Evolutionary conservation across 768 basidiomycete species (phyloP).

Genomic region (Lactarius sp.): DNA sequence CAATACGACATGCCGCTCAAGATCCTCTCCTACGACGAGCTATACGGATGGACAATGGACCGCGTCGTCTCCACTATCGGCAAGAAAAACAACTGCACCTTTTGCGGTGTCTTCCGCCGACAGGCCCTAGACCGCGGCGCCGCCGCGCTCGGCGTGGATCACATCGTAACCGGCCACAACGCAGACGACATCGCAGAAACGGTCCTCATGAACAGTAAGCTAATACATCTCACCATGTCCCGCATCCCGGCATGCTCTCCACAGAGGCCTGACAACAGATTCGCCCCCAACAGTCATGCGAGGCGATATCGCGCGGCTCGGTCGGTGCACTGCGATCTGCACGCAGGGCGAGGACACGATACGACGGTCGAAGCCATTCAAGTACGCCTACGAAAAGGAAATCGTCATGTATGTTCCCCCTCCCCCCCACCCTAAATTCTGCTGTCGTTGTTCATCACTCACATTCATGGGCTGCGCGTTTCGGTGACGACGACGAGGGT

Average conservation of each 20-base stretch:
- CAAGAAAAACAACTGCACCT: slow-evolving; percentile 97
- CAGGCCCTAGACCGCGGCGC: slow-evolving; percentile 97
- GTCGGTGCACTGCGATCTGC: slow-evolving; percentile 90
- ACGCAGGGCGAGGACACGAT: slow-evolving; percentile 97
- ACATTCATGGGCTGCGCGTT: neutral
- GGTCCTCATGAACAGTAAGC: slow-evolving; percentile 95
- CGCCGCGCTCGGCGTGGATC: slow-evolving; percentile 81
- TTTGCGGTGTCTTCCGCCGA: slow-evolving; percentile 95
- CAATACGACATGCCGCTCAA: slow-evolving; percentile 95
- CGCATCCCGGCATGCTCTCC: neutral
- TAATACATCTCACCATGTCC: neutral
- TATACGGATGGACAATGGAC: slow-evolving; percentile 99
- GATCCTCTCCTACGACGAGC: slow-evolving; percentile 91
- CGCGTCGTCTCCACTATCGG: slow-evolving; percentile 91
- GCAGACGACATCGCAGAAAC: slow-evolving; percentile 99
- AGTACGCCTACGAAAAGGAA: slow-evolving; percentile 99
- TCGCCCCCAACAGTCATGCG: slow-evolving; percentile 72
- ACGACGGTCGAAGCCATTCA: slow-evolving; percentile 97
- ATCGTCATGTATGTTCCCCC: slow-evolving; percentile 87
- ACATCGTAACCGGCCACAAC: slow-evolving; percentile 98
- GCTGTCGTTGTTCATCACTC: neutral
- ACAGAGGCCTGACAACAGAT: slow-evolving; percentile 8
- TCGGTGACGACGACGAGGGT: neutral
- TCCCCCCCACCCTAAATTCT: neutral
- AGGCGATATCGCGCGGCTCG: slow-evolving; percentile 91